Base-by-base conservation (phyloP, 768 basidiomycete species). In the Rhodotorula sphaerocarpa region DNA sequence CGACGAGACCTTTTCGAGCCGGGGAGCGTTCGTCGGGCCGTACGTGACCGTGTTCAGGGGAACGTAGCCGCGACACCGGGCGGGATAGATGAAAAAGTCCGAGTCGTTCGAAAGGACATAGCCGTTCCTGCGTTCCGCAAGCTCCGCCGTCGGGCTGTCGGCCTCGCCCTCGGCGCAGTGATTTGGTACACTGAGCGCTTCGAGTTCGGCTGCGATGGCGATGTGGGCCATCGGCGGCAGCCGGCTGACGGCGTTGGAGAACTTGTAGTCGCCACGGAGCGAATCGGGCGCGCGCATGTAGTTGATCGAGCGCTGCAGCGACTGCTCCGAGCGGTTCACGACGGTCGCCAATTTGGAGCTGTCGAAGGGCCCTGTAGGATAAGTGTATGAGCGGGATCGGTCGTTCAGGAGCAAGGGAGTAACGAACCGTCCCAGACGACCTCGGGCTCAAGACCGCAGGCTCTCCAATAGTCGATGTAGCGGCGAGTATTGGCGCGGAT, bases 81-180 rank as follows among this genome's bases (percentile, higher is more conserved):
- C 31, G 3, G 55, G 46, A 52, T 61, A 68, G 59, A 68, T 64
- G 47, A 63, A 64, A 52, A 63, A 68, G 51, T 68, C 66, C 31
- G 48, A 52, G 53, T 68, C 65, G 44, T 66, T 66, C n/a, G 65
- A 66, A 12, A 58, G 54, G 28, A 62, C 56, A 28, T 25, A 66
- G 10, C 60, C 65, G 41, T 55, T 62, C 30, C 25, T 28, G 15
- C 61, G 18, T 42, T 67, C 57, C 5, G 66, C 66, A 11, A 67
- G 44, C 45, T 67, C 66, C 1, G 66, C 66, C 7, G 66, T 67
- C 16, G 66, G 66, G 31, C 57, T 59, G 42, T 67, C 66, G 9
- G 55, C 66, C 42, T 67, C 66, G 5, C 51, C 66, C 42, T 67
- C 58, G 0, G 66, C 66, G 12, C 39, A 42, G 28, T 60, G 46